Evolutionary conservation across 805 yeast species (phyloP).

Genomic region (Wickerhamomyces strasburgensis): DNA sequence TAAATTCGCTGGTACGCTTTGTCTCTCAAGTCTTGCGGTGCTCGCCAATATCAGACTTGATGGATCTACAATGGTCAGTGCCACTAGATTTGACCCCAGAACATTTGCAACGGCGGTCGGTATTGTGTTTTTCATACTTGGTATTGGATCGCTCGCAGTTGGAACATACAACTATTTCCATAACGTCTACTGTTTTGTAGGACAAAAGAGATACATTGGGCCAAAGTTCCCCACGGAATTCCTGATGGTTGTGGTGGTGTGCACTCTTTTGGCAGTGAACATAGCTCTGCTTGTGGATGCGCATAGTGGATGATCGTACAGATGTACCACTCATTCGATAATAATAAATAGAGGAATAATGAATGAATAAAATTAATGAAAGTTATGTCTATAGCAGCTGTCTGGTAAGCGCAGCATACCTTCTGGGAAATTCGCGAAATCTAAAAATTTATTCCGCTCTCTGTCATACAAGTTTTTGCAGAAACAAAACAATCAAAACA

Average conservation of each 20-base stretch:
- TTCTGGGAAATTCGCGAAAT: too few species aligned
- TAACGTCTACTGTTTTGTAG: conserved; percentile 13
- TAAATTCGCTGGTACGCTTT: conserved; percentile 18
- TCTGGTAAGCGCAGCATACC: too few species aligned
- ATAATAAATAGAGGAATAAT: too few species aligned
- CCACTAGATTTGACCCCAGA: conserved; percentile 3
- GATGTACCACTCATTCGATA: too few species aligned
- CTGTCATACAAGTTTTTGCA: too few species aligned
- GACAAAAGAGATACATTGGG: conserved; percentile 11
- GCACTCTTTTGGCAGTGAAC: conserved; percentile 14
- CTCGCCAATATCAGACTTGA: conserved; percentile 17
- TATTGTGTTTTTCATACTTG: conserved; percentile 11
- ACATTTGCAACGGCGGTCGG: conserved; percentile 14
- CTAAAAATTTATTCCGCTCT: too few species aligned
- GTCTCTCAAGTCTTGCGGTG: conserved; percentile 18
- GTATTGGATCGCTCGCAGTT: conserved; percentile 9
- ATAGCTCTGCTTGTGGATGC: conserved; percentile 15
- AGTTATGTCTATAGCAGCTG: too few species aligned
- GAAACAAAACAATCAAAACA: conserved; percentile 1
- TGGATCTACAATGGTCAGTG: conserved; percentile 1
- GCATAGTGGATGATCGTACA: background rate
- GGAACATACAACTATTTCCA: conserved; percentile 21
- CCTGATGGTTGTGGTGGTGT: conserved; percentile 6
- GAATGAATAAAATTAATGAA: too few species aligned
- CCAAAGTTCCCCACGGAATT: conserved; percentile 12